Conservation (phyloP, 2,329 filamentous ascomycete genomes). For the Aureobasidium sp. region DNA sequence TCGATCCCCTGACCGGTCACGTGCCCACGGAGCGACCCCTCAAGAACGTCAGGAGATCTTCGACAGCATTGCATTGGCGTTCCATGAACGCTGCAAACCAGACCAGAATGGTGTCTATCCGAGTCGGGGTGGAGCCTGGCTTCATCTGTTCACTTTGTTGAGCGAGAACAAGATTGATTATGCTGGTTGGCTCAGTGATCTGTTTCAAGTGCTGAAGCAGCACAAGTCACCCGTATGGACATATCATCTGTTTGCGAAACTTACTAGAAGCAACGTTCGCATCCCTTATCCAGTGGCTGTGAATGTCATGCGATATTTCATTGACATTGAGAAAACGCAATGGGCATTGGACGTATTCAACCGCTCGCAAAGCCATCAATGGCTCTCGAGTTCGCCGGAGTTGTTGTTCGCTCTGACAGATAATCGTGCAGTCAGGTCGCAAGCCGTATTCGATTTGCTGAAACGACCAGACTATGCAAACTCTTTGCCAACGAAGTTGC, state of each 20-base stretch:
- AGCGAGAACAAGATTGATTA: background rate
- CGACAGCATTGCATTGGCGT: background rate
- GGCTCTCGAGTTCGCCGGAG: constrained; percentile 19
- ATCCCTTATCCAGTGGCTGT: constrained; percentile 13
- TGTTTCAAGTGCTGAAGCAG: constrained; percentile 14
- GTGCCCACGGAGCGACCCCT: background rate
- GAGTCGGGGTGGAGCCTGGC: background rate
- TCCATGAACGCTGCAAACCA: background rate
- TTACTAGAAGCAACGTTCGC: background rate
- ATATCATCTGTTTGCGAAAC: background rate
- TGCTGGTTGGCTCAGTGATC: constrained; percentile 6
- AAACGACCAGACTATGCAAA: constrained; percentile 18
- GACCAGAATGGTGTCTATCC: background rate
- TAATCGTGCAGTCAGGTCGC: constrained; percentile 1
- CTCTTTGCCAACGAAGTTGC: constrained; percentile 13
- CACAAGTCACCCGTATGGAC: constrained; percentile 2
- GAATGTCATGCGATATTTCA: constrained; percentile 20
- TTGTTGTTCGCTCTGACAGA: constrained; percentile 22
- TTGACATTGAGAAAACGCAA: background rate
- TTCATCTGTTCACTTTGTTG: constrained; percentile 3
- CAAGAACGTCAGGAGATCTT: background rate
- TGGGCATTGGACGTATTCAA: constrained; percentile 22
- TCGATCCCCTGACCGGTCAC: background rate
- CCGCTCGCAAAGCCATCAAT: constrained; percentile 14
- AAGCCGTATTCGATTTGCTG: constrained; percentile 22